Base-by-base conservation (phyloP, 257 asterid species). In the Thymus mandschuricus region DNA sequence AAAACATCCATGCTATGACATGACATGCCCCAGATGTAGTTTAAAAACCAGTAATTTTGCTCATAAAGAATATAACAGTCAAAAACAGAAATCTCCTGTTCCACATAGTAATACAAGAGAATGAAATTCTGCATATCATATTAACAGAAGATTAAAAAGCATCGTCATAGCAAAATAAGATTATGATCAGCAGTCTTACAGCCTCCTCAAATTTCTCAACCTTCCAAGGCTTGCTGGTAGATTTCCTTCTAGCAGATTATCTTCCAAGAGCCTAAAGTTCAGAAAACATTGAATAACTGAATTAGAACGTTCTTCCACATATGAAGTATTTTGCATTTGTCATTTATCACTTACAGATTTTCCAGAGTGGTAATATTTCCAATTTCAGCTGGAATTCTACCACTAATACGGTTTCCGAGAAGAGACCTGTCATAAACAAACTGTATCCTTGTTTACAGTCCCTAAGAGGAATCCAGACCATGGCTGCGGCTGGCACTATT, bases 221-320 rank as follows among this genome's bases (percentile, higher is more conserved):
- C 68, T 74, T 80, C 97, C 97, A 5, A 94, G 86, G 64, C 64
- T 83, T 59, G 35, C 59, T 1, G 91, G 92, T 65, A 94, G 89
- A 79, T 86, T 83, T 83, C 99, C 99, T 77, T 67, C 92, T 2
- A 94, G 91, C 78, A 78, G 80, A 83, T 91, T 94, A 75, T 84
- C 87, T 74, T 91, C 97, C 97, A 94, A 72, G 13, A 82, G 68
- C 78, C 99, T 94, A 45, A 44, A 64, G 56, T 61, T 49, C 64
- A 72, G 63, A 40, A 60, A 78, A 63, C 61, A 65, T 76, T 29
- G 56, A 30, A 54, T 21, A 70, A 21, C 79, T 43, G 79, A 74
- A 66, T 6, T 51, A 10, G 56, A 50, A 65, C 51, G 31, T 69
- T 48, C 63, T 75, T 51, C 54, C 6, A n/a, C 27, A 68, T 28